Base-by-base conservation (phyloP, 495 filamentous ascomycete genomes). In the Aspergillus mulundensis region DNA sequence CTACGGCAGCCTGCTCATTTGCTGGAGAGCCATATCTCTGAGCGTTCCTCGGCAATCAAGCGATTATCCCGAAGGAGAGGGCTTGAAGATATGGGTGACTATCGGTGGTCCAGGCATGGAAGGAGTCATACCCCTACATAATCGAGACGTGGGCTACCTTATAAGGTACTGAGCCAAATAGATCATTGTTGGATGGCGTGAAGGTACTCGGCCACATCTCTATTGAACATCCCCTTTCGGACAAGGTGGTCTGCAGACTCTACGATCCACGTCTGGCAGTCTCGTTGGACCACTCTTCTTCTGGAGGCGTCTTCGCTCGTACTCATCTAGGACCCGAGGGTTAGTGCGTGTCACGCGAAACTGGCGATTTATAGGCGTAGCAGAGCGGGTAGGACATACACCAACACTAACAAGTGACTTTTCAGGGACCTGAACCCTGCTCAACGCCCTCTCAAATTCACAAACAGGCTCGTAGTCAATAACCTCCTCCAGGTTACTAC, bases 241-340 rank as follows among this genome's bases (percentile, higher is more conserved):
- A 57, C 34, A 32, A 70, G 59, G 48, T 64, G 58, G 1, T 63
- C 54, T 18, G 62, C 64, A 19, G 67, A 61, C 42, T 68, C 67
- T 3, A 70, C 56, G 40, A 68, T 63, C 67, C 67, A 70, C 12
- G 67, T 68, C 58, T 70, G 65, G 24, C 65, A 70, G 34, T 68
- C 50, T 24, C 49, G 11, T 15, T 51, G 38, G 0, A 21, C 18
- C 3, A 28, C 5, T 3, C 34, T 30, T 41, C 28, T 51, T 12
- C n/a, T 24, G 24, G 19, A 30, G 28, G 1, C 19, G 14, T 23
- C 24, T 20, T n/a, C 19, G 3, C 19, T 47, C 11, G 32, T 6
- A 15, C 32, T n/a, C n/a, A n/a, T n/a, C n/a, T n/a, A n/a, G n/a
- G n/a, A n/a, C 28, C 28, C 28, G 28, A 30, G 28, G 28, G 28